Conservation (phyloP, 2,329 filamentous ascomycete species). For the Botrytis byssoidea region DNA sequence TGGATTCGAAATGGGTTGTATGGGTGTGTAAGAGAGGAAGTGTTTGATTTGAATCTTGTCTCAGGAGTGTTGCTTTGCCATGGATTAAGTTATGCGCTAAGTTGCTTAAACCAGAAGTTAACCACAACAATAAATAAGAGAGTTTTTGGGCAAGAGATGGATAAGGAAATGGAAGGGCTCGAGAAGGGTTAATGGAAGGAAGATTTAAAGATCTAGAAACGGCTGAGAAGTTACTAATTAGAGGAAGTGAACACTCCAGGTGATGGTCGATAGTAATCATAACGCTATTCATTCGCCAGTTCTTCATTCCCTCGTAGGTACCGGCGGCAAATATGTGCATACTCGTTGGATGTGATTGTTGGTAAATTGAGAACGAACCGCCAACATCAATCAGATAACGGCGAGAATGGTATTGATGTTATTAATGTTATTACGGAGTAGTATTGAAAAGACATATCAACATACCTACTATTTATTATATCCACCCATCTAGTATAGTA, state of each 20-base stretch:
- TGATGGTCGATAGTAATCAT: background rate
- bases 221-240: background rate
- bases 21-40: slow-evolving; percentile 7
- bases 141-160: background rate
- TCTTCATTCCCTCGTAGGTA: background rate
- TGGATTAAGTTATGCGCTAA: slow-evolving; percentile 20
- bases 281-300: too few relatives aligned
- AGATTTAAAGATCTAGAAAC: background rate
- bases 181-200: background rate
- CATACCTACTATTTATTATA: too few relatives aligned
- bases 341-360: background rate
- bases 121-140: background rate
- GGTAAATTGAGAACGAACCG: background rate
- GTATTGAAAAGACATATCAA: background rate
- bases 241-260: background rate
- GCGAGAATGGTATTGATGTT: background rate
- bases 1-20: slow-evolving; percentile 5
- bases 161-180: background rate
- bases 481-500: too few relatives aligned
- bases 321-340: too few relatives aligned
- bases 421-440: background rate
- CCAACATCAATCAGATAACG: background rate
- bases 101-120: background rate
- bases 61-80: slow-evolving; percentile 13
- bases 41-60: slow-evolving; percentile 19